A percentile compares a stretch with the other conserved stretches of the same genome.
Conservation (phyloP, 2,329 filamentous ascomycete genomes). For the Verticillium klebahnii region DNA sequence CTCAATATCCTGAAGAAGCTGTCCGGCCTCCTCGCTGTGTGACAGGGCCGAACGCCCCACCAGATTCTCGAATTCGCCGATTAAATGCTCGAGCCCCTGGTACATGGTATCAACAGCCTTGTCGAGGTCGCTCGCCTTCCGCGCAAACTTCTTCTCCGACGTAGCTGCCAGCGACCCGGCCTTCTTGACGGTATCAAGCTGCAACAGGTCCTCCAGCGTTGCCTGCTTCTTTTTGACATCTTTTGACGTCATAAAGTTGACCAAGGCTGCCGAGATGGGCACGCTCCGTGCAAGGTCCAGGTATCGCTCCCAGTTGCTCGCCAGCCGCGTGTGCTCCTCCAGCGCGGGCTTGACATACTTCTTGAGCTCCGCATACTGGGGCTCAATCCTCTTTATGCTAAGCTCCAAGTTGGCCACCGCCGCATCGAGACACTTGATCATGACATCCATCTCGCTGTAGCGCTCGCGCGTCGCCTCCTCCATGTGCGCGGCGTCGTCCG, state of each 20-base stretch:
- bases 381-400: slow-evolving; percentile 66
- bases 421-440: slow-evolving; percentile 75
- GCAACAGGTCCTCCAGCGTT: slow-evolving; percentile 71
- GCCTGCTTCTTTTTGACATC: slow-evolving; percentile 42
- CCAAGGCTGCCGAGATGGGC: slow-evolving; percentile 61
- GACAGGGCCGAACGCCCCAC: slow-evolving; percentile 49
- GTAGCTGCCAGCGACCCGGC: slow-evolving; percentile 62
- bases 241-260: slow-evolving; percentile 55
- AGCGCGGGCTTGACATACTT: slow-evolving; percentile 66
- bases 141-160: slow-evolving; percentile 55
- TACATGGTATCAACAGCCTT: slow-evolving; percentile 56
- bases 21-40: slow-evolving; percentile 58
- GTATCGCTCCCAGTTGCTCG: slow-evolving; percentile 64
- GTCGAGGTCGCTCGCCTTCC: slow-evolving; percentile 57
- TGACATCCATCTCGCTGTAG: slow-evolving; percentile 69
- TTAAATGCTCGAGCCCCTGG: slow-evolving; percentile 55
- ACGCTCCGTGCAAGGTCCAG: slow-evolving; percentile 61
- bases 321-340: slow-evolving; percentile 61
- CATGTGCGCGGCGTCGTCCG: slow-evolving; percentile 65
- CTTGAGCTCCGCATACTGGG: slow-evolving; percentile 66
- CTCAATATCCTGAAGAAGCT: slow-evolving; percentile 79
- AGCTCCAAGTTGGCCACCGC: slow-evolving; percentile 81
- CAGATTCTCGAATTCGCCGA: slow-evolving; percentile 58
- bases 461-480: slow-evolving; percentile 58
- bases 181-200: slow-evolving; percentile 66